phyloP scores from a whole-genome alignment of 2,329 filamentous ascomycete genomes.

The Xylaria sp. region DNA sequence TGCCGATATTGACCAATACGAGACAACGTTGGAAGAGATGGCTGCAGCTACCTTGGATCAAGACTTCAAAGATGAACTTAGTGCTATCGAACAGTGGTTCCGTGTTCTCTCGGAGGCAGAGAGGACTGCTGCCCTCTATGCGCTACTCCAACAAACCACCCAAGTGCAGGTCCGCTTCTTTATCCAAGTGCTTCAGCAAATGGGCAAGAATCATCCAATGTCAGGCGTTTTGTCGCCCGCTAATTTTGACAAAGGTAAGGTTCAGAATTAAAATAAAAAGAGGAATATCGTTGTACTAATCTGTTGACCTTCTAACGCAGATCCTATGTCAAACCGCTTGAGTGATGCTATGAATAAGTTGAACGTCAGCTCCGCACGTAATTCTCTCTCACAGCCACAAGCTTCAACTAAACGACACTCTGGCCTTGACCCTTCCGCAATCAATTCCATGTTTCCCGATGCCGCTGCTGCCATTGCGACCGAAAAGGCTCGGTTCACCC shows the following conservation, averaged over 20 bases:
- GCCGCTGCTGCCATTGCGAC: conserved; percentile 98
- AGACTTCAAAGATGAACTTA: conserved; percentile 99
- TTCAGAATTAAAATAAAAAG: conserved; percentile 19
- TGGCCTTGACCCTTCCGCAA: conserved; percentile 89
- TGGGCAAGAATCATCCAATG: conserved; percentile 98
- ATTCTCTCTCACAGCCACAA: conserved; percentile 83
- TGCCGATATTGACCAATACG: conserved; percentile 97
- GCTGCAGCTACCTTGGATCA: conserved; percentile 97
- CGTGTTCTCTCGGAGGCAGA: conserved; percentile 96
- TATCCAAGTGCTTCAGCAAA: conserved; percentile 97
- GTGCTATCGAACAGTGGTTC: conserved; percentile 99
- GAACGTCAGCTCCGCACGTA: conserved; percentile 85
- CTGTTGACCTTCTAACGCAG: conserved; percentile 58
- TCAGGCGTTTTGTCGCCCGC: conserved; percentile 93
- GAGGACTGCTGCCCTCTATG: conserved; percentile 93
- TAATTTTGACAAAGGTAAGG: conserved; percentile 92
- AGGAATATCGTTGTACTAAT: conserved; percentile 19
- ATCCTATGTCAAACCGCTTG: conserved; percentile 95
- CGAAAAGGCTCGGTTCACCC: conserved; percentile 96
- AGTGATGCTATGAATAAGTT: conserved; percentile 98
- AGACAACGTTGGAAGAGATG: conserved; percentile 99
- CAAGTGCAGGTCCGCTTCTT: conserved; percentile 99
- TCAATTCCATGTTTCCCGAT: conserved; percentile 99
- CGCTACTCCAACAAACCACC: conserved; percentile 95
- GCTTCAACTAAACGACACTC: conserved; percentile 90